Base-by-base conservation (phyloP, 371 early-diverging fungal genomes). In the Dichotomocladium elegans region DNA sequence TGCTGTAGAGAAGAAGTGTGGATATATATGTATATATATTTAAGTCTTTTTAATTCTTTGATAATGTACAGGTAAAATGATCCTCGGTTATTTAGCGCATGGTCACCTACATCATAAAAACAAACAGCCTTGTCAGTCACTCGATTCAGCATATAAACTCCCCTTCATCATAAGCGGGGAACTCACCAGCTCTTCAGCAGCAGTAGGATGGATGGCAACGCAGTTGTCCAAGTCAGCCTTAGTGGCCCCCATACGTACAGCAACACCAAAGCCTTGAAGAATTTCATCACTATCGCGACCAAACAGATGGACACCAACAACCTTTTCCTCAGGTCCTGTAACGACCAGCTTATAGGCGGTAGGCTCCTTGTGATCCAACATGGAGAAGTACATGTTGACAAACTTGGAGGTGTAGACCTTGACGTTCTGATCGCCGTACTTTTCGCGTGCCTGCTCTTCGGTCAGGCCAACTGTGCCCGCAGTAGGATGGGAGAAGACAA, bases 191-290 rank as follows among this genome's bases (percentile, higher is more conserved):
- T 91, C 99, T 64, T 99, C 99, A 9, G 92, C 87, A 51, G 94
- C 91, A 12, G 98, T n/a, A 26, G 99, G 99, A 72, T 99, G 99
- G 48, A 98, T 94, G 25, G 97, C 97, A 19, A 99, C 95, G 33
- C 91, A 90, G 68, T 65, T 83, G 68, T 96, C 95, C 63, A 99
- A 91, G 64, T 98, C 96, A 17, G 79, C 82, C 76, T 96, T 96
- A 44, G 95, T 94, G 10, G 97, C 95, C n/a, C 95, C 94, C 89
- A 90, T 92, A 67, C 86, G 84, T 40, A 89, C 68, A 26, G 88
- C 89, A 17, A 89, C 88, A 54, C 83, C 83, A 73, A 97, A 97
- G 5, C 72, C 73, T 84, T 99, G 98, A 50, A 98, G 74, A 54
- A 96, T 94, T 78, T 98, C 98, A 63, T 95, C 97, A 53, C 88